Base-by-base conservation (phyloP, 1,139 yeast genomes). In the Nematodospora anomalae region DNA sequence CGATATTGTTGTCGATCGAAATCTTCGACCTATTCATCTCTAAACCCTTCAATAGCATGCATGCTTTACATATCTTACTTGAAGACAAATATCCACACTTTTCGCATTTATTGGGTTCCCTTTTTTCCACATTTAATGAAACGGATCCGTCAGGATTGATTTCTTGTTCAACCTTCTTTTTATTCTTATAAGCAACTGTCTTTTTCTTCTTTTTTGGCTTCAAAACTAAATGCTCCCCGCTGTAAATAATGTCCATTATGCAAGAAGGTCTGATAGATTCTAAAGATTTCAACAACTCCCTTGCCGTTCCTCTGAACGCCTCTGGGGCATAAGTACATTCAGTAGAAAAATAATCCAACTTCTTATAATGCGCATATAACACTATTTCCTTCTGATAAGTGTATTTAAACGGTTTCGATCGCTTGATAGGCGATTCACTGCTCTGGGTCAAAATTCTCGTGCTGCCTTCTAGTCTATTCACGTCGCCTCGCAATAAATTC, bases 301-400 rank as follows among this genome's bases (percentile, higher is more conserved):
- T 75, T 0, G 98, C 97, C 0, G 98, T 94, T 8, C 99, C 98
- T 49, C 99, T 71, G 55, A 94, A 94, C 0, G 99, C 97, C 58
- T 94, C 98, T 1, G 98, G 97, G 0, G 98, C 96, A 62, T 94
- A 94, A 0, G 96, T 83, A 60, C 99, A 94, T 55, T 94, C 99
- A 0, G 99, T 94, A 4, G 96, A 85, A 56, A 94, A 94, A 58
- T 94, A 94, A 59, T 94, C 98, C 37, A 94, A 71, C 53, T 89
- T 85, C 62, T 89, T 90, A 66, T 88, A 94, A 56, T 94, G 98
- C 2, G 99, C 99, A 63, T 94, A 94, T 16, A 94, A 72, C 14
- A 94, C 98, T 50, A 94, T 94, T 58, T 94, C 99, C 70, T 94
- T 94, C 57, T 94, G 97, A 58, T 94, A 94, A 9, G 96, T 78